phyloP scores from a whole-genome alignment of 441 rosid species.

The Jatropha podagrica region DNA sequence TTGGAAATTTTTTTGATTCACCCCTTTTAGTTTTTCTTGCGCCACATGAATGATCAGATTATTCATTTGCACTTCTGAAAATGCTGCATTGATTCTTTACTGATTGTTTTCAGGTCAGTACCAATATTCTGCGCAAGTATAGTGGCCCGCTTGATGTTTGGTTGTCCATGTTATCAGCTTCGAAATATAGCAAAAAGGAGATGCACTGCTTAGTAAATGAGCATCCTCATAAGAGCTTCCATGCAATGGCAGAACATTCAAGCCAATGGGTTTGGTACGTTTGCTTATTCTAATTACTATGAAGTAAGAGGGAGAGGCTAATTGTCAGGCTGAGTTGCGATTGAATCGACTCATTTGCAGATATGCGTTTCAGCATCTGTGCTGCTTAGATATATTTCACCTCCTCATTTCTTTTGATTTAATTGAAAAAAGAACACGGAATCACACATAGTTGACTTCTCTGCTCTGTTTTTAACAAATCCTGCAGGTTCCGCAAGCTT shows the following conservation, averaged over 20 bases:
- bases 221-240: conserved; percentile 59
- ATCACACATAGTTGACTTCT: not conserved
- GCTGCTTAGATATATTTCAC: not conserved
- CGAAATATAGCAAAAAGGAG: conserved; percentile 17
- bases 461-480: not conserved
- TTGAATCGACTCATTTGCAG: not conserved
- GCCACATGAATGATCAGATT: not conserved
- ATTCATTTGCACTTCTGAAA: not conserved
- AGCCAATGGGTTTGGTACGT: conserved; percentile 92
- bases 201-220: conserved; percentile 43
- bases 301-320: not conserved
- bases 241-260: conserved; percentile 69
- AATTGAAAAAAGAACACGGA: not conserved
- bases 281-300: not conserved
- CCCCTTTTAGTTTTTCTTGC: not conserved
- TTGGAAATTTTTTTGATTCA: not conserved
- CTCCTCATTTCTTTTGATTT: not conserved
- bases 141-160: conserved; percentile 72
- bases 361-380: not conserved
- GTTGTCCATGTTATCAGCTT: conserved; percentile 46
- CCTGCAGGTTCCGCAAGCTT: conserved; percentile 77
- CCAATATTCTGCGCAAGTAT: conserved; percentile 72
- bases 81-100: not conserved
- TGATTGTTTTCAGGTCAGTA: conserved; percentile 48
- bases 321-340: not conserved